A percentile compares a stretch with the other conserved stretches of the same genome.
Evolutionary conservation across 2,329 filamentous ascomycete species (phyloP).

Genomic region (Byssothecium circinans): DNA sequence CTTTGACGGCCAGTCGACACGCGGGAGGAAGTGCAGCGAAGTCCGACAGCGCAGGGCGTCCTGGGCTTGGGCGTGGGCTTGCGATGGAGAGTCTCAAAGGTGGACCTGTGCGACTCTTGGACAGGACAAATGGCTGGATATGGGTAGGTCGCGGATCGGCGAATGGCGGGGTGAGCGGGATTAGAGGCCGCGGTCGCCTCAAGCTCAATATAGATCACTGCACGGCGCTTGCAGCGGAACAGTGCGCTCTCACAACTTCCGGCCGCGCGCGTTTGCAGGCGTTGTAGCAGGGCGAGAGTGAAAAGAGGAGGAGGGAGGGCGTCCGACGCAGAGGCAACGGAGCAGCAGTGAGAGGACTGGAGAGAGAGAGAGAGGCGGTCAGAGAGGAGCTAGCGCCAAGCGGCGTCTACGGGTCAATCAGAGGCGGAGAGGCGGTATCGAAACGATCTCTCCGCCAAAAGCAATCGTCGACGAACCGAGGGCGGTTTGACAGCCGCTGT

Average conservation of each 20-base stretch:
- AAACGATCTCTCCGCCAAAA: slow-evolving; percentile 21
- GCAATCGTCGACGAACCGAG: slow-evolving; percentile 21
- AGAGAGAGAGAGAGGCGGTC: slow-evolving; percentile 6
- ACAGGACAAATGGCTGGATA: slow-evolving; percentile 24
- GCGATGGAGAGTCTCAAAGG: slow-evolving; percentile 15
- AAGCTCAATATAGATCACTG: neutral
- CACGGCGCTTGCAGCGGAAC: slow-evolving; percentile 7
- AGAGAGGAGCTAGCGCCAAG: slow-evolving; percentile 17
- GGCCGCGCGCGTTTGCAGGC: neutral
- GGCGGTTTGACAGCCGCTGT: slow-evolving; percentile 20
- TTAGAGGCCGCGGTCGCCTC: neutral
- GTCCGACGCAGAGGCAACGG: neutral
- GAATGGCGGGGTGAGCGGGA: slow-evolving; percentile 36
- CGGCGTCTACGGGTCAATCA: slow-evolving; percentile 31
- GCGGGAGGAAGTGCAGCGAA: slow-evolving; percentile 9
- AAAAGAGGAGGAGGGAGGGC: neutral
- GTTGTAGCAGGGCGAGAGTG: neutral
- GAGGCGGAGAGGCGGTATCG: slow-evolving; percentile 14
- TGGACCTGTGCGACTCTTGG: slow-evolving; percentile 28
- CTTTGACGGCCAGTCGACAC: slow-evolving; percentile 26
- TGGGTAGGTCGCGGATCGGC: slow-evolving; percentile 24
- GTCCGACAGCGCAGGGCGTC: slow-evolving; percentile 10
- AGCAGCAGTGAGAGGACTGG: slow-evolving; percentile 24
- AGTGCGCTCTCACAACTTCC: slow-evolving; percentile 6
- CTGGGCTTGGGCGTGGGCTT: slow-evolving; percentile 7